Conservation (phyloP, 306 rosid genomes). For the Gleditsia sinensis region DNA sequence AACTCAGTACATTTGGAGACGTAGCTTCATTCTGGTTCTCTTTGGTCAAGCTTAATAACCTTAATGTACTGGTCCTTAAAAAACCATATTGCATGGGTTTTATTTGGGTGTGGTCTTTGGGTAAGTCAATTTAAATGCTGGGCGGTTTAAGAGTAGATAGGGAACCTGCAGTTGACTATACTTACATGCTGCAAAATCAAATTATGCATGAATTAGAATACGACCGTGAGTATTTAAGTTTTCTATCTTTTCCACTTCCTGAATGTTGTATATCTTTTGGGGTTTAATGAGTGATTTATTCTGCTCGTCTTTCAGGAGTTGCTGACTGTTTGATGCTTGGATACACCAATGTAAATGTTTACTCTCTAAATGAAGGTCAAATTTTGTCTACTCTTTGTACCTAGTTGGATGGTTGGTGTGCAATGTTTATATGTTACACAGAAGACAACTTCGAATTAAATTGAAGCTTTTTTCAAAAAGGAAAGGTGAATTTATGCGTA, state of each 20-base stretch:
- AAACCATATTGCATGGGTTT: not conserved
- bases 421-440: conserved; percentile 13
- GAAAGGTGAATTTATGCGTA: conserved; percentile 23
- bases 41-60: not conserved
- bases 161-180: no score
- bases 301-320: conserved; percentile 68
- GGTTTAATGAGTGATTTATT: conserved; percentile 23
- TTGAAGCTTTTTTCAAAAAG: conserved; percentile 22
- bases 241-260: conserved; percentile 11
- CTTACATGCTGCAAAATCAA: not conserved
- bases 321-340: conserved; percentile 70
- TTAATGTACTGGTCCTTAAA: not conserved
- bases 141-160: no score
- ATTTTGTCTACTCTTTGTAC: conserved; percentile 31
- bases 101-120: no score
- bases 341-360: conserved; percentile 39
- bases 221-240: not conserved
- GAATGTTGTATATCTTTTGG: conserved; percentile 9
- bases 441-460: conserved; percentile 31
- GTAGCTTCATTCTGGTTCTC: conserved; percentile 2
- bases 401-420: conserved; percentile 27
- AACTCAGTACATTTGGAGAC: not conserved
- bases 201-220: conserved; percentile 1
- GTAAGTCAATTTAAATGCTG: no score
- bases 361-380: conserved; percentile 36